Conservation (phyloP, 1,284 basidiomycete genomes). For the Abortiporus biennis region DNA sequence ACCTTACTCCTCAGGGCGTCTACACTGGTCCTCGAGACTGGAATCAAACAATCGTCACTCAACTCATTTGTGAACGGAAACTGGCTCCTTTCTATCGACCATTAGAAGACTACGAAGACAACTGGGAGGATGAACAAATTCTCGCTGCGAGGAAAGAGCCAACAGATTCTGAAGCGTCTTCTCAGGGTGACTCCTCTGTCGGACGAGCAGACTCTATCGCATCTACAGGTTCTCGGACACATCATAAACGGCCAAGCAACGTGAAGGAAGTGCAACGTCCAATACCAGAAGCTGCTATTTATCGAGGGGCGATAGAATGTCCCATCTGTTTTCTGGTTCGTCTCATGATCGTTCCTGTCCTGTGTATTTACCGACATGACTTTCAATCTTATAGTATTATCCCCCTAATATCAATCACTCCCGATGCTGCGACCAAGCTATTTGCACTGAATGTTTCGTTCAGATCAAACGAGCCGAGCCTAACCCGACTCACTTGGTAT, state of each 20-base stretch:
- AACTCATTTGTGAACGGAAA: slow-evolving; percentile 81
- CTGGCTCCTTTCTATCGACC: slow-evolving; percentile 96
- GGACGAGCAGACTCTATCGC: slow-evolving; percentile 22
- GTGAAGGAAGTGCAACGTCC: slow-evolving; percentile 51
- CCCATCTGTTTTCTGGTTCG: slow-evolving; percentile 98
- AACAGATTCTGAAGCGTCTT: slow-evolving; percentile 39
- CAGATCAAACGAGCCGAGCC: slow-evolving; percentile 97
- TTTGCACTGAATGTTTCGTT: slow-evolving; percentile 99
- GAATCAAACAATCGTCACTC: slow-evolving; percentile 82
- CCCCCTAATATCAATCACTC: slow-evolving; percentile 95
- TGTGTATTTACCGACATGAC: slow-evolving; percentile 9
- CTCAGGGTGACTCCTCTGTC: slow-evolving; percentile 21
- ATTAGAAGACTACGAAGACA: slow-evolving; percentile 86
- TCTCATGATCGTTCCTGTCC: slow-evolving; percentile 20
- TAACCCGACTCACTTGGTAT: slow-evolving; percentile 86
- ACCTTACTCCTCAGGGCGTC: slow-evolving; percentile 83
- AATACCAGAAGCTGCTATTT: slow-evolving; percentile 75
- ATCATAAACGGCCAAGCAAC: slow-evolving; percentile 42
- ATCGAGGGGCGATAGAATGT: slow-evolving; percentile 88
- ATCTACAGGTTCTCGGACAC: slow-evolving; percentile 25
- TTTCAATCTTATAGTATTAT: slow-evolving; percentile 59
- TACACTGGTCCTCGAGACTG: slow-evolving; percentile 88
- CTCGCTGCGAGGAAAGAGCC: slow-evolving; percentile 67
- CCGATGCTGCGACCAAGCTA: slow-evolving; percentile 95
- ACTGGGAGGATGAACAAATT: slow-evolving; percentile 82